Percentiles rank a stretch among this genome's conserved stretches.
phyloP scores from a whole-genome alignment of 257 asterid genomes.

The Fraxinus cuspidata region DNA sequence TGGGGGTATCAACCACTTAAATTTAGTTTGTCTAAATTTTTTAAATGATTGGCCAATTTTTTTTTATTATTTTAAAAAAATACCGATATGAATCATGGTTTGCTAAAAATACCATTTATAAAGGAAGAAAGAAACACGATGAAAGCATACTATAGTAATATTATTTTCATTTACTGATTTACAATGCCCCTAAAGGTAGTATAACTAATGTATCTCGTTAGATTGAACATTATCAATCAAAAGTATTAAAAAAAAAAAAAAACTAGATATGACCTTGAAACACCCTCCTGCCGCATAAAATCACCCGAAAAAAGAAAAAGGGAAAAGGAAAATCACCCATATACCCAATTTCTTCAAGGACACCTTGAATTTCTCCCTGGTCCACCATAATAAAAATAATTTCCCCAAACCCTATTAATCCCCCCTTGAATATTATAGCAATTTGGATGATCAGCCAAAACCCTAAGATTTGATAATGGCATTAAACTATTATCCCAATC shows the following conservation, averaged over 20 bases:
- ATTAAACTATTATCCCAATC: slow-evolving; percentile 55
- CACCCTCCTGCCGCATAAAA: slow-evolving; percentile 18
- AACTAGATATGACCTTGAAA: slow-evolving; percentile 22
- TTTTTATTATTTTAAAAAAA: too few species aligned
- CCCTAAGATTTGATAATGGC: slow-evolving; percentile 52
- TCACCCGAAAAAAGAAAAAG: slow-evolving; percentile 8
- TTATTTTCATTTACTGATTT: slow-evolving; percentile 35
- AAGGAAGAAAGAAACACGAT: neutral
- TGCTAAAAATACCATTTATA: neutral
- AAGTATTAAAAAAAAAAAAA: slow-evolving; percentile 37
- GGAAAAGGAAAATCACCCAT: neutral
- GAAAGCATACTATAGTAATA: too few species aligned
- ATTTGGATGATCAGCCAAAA: slow-evolving; percentile 52
- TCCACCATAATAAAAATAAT: slow-evolving; percentile 63
- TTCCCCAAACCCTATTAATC: slow-evolving; percentile 52
- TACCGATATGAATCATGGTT: neutral
- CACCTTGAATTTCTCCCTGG: slow-evolving; percentile 58
- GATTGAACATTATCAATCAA: slow-evolving; percentile 35
- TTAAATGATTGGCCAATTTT: neutral
- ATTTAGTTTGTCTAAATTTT: neutral
- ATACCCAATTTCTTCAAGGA: slow-evolving; percentile 27
- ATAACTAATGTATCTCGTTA: slow-evolving; percentile 37
- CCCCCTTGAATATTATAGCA: slow-evolving; percentile 58
- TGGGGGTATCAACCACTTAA: neutral
- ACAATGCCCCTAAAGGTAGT: slow-evolving; percentile 43